These are phyloP conservation scores for Eimeria necatrix DNA, from an alignment of 169 alveolate species.

Conservation along the genomic window DNA sequence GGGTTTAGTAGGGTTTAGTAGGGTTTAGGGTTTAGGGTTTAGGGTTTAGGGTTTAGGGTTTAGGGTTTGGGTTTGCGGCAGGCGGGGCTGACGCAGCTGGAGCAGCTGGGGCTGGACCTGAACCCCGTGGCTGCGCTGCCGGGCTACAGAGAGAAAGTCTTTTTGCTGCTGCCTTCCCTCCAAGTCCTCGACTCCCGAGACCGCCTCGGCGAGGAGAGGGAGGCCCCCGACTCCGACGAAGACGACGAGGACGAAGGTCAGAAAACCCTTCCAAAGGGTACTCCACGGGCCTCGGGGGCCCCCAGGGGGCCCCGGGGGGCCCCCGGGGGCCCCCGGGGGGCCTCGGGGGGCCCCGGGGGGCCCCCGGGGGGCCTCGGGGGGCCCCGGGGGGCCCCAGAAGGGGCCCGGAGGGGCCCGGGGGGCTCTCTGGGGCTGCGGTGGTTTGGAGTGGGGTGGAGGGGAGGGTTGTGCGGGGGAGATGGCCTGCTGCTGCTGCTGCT, in stretches of 20 bases:
- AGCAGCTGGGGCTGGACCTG: conserved; percentile 91
- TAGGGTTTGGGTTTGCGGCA: conserved; percentile 21
- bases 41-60: not conserved
- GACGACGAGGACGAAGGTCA: conserved; percentile 92
- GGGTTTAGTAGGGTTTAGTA: no score
- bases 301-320: no score
- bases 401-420: no score
- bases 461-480: no score
- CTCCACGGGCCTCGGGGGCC: no score
- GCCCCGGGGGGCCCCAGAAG: no score
- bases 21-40: not conserved
- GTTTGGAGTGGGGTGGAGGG: no score
- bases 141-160: conserved; percentile 90
- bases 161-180: conserved; percentile 89
- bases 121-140: conserved; percentile 91
- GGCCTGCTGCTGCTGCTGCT: no score
- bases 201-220: conserved; percentile 89
- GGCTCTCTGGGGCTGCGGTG: no score
- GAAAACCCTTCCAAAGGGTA: conserved; percentile 44
- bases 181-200: conserved; percentile 91
- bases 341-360: no score
- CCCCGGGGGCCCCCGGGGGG: no score
- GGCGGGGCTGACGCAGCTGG: conserved; percentile 85
- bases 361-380: no score
- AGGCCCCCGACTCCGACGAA: conserved; percentile 90